Conservation (phyloP, 768 basidiomycete genomes). For the Dacryopinax spathularia region DNA sequence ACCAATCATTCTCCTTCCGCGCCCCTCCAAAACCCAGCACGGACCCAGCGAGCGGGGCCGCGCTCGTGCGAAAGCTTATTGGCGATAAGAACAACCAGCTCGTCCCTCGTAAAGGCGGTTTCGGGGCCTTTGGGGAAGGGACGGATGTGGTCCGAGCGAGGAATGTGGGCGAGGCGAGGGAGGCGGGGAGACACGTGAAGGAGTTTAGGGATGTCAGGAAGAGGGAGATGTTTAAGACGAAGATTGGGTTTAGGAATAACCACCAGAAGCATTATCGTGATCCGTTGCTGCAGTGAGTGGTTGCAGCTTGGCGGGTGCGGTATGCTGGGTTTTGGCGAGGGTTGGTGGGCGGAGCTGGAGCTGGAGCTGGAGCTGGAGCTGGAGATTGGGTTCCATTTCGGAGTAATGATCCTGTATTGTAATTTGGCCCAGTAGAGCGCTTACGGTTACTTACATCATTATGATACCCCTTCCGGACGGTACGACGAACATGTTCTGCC, state of each 20-base stretch:
- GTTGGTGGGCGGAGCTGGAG: no score
- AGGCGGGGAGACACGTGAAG: conserved; percentile 74
- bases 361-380: no score
- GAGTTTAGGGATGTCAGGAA: conserved; percentile 71
- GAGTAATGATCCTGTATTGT: no score
- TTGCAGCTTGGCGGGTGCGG: no score
- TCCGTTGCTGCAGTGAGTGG: conserved; percentile 39
- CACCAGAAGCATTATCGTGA: conserved; percentile 77
- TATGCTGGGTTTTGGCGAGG: no score
- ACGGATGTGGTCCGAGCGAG: conserved; percentile 75
- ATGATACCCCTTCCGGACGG: no score
- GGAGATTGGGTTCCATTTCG: no score
- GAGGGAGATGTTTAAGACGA: conserved; percentile 73
- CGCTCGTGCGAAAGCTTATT: conserved; percentile 60
- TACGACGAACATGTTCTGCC: no score
- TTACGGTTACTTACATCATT: no score
- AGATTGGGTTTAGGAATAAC: conserved; percentile 65
- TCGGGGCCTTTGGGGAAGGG: conserved; percentile 71
- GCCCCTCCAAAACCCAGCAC: conserved; percentile 31
- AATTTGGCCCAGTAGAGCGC: no score
- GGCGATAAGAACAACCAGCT: conserved; percentile 74
- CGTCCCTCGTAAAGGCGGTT: conserved; percentile 72
- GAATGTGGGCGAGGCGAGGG: conserved; percentile 87
- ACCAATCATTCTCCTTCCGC: conserved; percentile 53
- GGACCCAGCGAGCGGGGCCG: conserved; percentile 58